A percentile compares a stretch with the other conserved stretches of the same genome.
Conservation (phyloP, 1,284 basidiomycete species). For the Tilletia horrida region DNA sequence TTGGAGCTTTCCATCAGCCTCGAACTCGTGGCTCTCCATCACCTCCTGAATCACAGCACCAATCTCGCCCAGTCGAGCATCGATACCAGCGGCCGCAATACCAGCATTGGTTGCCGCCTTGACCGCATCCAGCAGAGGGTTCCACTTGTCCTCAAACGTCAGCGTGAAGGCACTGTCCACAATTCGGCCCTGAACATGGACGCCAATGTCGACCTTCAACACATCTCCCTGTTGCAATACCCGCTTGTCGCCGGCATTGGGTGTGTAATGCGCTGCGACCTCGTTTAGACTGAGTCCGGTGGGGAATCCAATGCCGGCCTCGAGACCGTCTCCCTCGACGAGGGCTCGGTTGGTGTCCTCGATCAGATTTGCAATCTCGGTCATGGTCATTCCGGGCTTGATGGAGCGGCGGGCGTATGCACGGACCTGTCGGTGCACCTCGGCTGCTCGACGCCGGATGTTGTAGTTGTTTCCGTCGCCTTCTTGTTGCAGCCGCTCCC, state of each 20-base stretch:
- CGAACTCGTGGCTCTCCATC: constrained; percentile 98
- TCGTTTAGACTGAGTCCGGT: constrained; percentile 91
- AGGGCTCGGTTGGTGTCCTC: constrained; percentile 73
- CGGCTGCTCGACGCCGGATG: constrained; percentile 82
- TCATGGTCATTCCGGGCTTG: constrained; percentile 90
- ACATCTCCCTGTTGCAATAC: constrained; percentile 81
- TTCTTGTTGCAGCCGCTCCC: constrained; percentile 63
- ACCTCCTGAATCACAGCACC: constrained; percentile 92
- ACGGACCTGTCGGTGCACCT: constrained; percentile 88
- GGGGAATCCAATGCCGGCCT: constrained; percentile 89
- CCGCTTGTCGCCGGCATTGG: constrained; percentile 87
- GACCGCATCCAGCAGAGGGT: constrained; percentile 84
- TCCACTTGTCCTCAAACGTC: constrained; percentile 81
- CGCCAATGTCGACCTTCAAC: constrained; percentile 94
- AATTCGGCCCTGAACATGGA: constrained; percentile 92
- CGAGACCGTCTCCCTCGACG: constrained; percentile 77
- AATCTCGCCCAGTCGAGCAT: constrained; percentile 87
- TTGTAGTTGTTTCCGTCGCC: constrained; percentile 66
- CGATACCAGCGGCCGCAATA: constrained; percentile 76
- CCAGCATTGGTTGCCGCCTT: constrained; percentile 90
- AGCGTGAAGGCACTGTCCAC: constrained; percentile 94
- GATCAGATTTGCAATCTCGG: constrained; percentile 87
- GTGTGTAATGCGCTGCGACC: constrained; percentile 94
- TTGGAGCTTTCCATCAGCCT: constrained; percentile 75
- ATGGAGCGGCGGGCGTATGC: constrained; percentile 75